Evolutionary conservation across 2,329 filamentous ascomycete species (phyloP), one percentile per base, ranked within the genome.

Genomic region (Diplodia corticola): DNA sequence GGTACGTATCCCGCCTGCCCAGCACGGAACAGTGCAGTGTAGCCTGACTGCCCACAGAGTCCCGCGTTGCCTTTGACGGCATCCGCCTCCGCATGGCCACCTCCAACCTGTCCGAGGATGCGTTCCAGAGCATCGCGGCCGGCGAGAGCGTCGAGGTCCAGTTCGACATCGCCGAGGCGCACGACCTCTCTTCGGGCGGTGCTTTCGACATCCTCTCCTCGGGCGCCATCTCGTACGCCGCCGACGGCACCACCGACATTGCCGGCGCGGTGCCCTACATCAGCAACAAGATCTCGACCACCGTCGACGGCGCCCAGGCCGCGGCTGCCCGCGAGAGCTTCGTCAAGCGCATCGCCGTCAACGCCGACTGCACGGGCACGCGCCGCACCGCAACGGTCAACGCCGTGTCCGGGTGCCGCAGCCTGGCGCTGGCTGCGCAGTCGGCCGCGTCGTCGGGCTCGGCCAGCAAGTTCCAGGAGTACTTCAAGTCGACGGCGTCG

Each of bases 401-500:
- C 3, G 88, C 86, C 0, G 78, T 90, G 12, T 74, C 73, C 68
- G 84, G 86, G 75, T 86, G 87, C 72, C 77, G 80, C 5, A 78
- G 75, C 17, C 78, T 89, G 5, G 86, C 88, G 1, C 78, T 77
- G 2, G 75, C 78, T 3, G 87, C 88, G 10, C 81, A 84, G 0
- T 73, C 76, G 0, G 84, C 84, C 2, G 85, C 86, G 0, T 74
- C 79, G 1, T 84, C 80, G 0, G 85, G 84, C 30, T 70, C 79
- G 0, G 80, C 81, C 3, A 22, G 4, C 44, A 61, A 61, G 57
- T 86, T 89, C 70, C 76, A 75, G 40, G 85, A 88, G 72, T 90
- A 88, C 80, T 91, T 90, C 83, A 89, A 88, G 78, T 83, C 83
- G 0, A 84, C 83, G 30, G 76, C 78, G 13, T 68, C 75, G n/a